phyloP scores from a whole-genome alignment of 179 eudicot genomes.

The Amaranthus tricolor region DNA sequence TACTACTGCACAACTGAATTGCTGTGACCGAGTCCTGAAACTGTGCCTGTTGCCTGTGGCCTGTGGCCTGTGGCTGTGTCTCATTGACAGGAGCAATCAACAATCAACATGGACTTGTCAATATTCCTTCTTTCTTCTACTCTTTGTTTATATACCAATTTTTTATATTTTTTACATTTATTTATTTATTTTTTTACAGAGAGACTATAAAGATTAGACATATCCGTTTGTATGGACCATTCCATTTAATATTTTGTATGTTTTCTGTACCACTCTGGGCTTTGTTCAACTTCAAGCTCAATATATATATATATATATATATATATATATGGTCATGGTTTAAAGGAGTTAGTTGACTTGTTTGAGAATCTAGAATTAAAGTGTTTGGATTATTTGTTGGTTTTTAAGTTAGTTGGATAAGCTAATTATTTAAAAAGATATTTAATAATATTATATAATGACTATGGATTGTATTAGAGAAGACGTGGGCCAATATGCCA shows the following conservation, averaged over 20 bases:
- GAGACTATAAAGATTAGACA: slow-evolving; percentile 23
- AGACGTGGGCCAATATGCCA: too few species aligned
- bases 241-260: background rate
- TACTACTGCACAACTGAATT: slow-evolving; percentile 37
- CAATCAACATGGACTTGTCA: slow-evolving; percentile 39
- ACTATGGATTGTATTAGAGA: too few species aligned
- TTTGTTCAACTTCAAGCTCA: background rate
- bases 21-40: slow-evolving; percentile 30
- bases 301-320: background rate
- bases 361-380: too few species aligned
- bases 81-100: slow-evolving; percentile 32
- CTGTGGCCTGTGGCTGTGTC: slow-evolving; percentile 11
- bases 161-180: background rate
- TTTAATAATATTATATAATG: too few species aligned
- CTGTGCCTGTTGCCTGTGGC: too few species aligned
- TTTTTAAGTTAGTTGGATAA: too few species aligned
- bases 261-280: background rate
- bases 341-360: too few species aligned
- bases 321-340: too few species aligned
- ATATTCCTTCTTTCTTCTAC: slow-evolving; percentile 12
- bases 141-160: background rate
- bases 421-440: too few species aligned
- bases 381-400: too few species aligned
- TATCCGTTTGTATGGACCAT: slow-evolving; percentile 25
- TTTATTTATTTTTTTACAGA: background rate